Evolutionary conservation across 345 rosid genomes (phyloP).

Genomic region (Mallotus nudiflorus): DNA sequence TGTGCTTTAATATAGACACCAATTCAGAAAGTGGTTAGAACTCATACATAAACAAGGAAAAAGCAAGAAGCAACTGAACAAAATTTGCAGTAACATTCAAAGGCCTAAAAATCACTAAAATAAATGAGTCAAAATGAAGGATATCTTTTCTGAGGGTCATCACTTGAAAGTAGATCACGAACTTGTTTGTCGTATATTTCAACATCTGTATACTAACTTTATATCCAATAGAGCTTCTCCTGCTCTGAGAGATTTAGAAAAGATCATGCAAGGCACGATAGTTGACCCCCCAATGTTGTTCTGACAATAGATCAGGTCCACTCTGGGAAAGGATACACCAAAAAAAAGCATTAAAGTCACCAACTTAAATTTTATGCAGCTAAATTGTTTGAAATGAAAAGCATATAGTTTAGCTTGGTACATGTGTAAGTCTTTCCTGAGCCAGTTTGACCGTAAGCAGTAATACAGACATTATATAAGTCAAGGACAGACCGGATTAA

Average conservation of each 20-base stretch:
- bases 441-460: conserved; percentile 99
- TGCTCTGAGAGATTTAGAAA: conserved; percentile 71
- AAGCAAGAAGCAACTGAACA: too few species aligned
- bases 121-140: too few species aligned
- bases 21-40: too few species aligned
- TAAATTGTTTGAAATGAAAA: conserved; percentile 17
- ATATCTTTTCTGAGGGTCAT: too few species aligned
- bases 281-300: conserved; percentile 97
- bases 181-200: too few species aligned
- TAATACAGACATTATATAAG: conserved; percentile 91
- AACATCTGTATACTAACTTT: conserved; percentile 98
- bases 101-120: too few species aligned
- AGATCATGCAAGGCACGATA: conserved; percentile 92
- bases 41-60: too few species aligned
- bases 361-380: conserved; percentile 11
- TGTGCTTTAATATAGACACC: too few species aligned
- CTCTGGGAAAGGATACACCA: conserved; percentile 48
- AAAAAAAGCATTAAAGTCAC: conserved; percentile 9
- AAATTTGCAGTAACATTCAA: too few species aligned
- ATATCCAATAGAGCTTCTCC: conserved; percentile 65
- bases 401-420: too few species aligned
- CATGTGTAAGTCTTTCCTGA: too few species aligned
- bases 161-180: too few species aligned
- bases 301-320: conserved; percentile 57
- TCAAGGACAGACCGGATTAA: conserved; percentile 93